These are phyloP conservation scores for Lasiodiplodia sp. DNA, from an alignment of 2,329 filamentous ascomycete species.

Conservation along the genomic window DNA sequence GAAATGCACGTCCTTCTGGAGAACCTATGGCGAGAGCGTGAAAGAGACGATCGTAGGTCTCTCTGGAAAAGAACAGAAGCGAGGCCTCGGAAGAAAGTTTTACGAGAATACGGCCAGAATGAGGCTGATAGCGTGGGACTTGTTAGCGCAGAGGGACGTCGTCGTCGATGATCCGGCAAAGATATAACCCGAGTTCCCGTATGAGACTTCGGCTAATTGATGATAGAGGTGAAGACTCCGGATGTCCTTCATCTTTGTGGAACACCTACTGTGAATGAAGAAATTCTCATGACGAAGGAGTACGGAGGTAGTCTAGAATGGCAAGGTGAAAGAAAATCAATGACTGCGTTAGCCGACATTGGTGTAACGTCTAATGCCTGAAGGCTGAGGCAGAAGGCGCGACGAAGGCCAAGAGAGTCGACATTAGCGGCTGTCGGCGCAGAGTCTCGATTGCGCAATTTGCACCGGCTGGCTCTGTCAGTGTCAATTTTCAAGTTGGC, in stretches of 20 bases:
- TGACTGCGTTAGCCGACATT: constrained; percentile 8
- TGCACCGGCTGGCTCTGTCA: constrained; percentile 22
- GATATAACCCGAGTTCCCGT: not conserved
- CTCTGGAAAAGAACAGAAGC: not conserved
- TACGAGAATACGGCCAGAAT: not conserved
- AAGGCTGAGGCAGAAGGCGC: constrained; percentile 3
- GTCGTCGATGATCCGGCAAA: not conserved
- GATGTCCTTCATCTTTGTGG: not conserved
- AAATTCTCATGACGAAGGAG: not conserved
- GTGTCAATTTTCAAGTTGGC: not conserved
- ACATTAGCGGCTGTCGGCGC: constrained; percentile 14
- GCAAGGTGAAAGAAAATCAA: constrained; percentile 16
- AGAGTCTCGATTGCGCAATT: constrained; percentile 19
- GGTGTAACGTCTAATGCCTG: constrained; percentile 17
- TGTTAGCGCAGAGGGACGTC: not conserved
- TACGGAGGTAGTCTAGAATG: not conserved
- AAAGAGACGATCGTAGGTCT: not conserved
- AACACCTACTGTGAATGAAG: not conserved
- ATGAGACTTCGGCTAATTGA: not conserved
- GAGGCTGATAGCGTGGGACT: not conserved
- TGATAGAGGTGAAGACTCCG: too few species aligned
- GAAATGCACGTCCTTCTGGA: not conserved
- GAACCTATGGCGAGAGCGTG: not conserved
- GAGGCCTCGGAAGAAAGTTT: not conserved
- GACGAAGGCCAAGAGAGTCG: not conserved